Evolutionary conservation across 345 rosid species (phyloP), one percentile per base, ranked within the genome.

Genomic region (Euphorbia pulcherrima): DNA sequence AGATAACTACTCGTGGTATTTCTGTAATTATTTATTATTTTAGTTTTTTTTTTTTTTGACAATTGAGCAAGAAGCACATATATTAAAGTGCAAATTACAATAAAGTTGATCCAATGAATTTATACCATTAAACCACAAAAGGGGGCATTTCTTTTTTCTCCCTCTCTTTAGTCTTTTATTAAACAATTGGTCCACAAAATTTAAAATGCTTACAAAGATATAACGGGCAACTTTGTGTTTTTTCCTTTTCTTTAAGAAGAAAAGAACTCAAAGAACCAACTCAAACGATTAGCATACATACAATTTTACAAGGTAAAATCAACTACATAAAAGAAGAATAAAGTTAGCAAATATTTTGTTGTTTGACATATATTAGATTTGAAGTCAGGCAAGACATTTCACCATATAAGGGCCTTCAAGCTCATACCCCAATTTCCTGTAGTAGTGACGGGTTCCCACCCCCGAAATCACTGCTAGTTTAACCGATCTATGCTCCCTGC

Each of bases 391-490:
- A 33, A 94, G 97, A 81, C 54, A 76, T 78, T 92, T 90, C 56
- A 88, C 96, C 97, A 95, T 92, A 82, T 88, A 95, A 68, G 99
- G 97, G 62, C 97, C 99, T 81, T 90, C 96, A 64, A 94, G 89
- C 79, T 84, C 95, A 71, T 91, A 94, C 16, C 97, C 97, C 72
- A 92, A 69, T 75, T 92, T 92, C 75, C 97, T 85, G 67, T 90
- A 92, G 75, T 92, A 92, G 75, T 90, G 97, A n/a, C 97, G 90
- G 23, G 97, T 90, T 80, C 97, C 97, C 9, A 95, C 97, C 3
- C 97, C 97, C 0, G 99, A 95, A 64, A 95, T 95, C 47, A 95
- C 96, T 20, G 85, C 97, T 26, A 92, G 77, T 73, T 92, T 95
- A 20, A 80, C 84, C 23, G 97, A 88, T 72, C 97, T 76, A 57